Evolutionary conservation across 2,329 filamentous ascomycete species (phyloP), one percentile per base, ranked within the genome.

Genomic region (Ophiocordyceps unilateralis): DNA sequence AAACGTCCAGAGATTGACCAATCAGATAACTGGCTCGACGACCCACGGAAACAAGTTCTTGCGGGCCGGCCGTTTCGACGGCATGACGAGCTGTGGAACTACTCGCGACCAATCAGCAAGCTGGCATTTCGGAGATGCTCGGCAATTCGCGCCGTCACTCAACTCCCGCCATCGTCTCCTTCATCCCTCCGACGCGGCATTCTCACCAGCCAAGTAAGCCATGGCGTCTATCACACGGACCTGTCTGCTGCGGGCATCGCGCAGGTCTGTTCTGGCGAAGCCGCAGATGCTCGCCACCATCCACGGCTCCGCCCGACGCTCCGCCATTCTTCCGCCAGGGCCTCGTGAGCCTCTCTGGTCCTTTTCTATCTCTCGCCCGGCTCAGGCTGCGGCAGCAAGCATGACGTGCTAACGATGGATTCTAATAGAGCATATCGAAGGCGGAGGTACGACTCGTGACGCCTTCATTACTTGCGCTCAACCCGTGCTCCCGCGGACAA

Each of bases 291-390:
- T 66, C 51, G 70, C 78, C 61, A 70, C 79, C 53, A 94, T 98
- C 74, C 88, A 95, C 65, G 84, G 81, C 56, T 85, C 84, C 37
- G 72, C 77, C 63, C 75, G 76, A 65, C 62, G 71, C 73, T 58
- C 81, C 89, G 72, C 76, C 55, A 81, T 98, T 57, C 73, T 98
- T 45, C 86, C 89, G 46, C 80, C 87, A 44, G 75, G 83, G 51
- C 87, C 88, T 56, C 91, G 87, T 91, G 70, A 66, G 82, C 74
- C 38, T 22, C 23, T 26, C 36, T 26, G 24, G 24, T 41, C 14
- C 24, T n/a, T 22, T 23, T 21, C 7, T 15, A 5, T 28, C 28
- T 36, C 32, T 36, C 9, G n/a, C 17, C 14, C n/a, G 5, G 32
- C 17, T n/a, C 17, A 9, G 17, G 32, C 32, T 36, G 9, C 32